Evolutionary conservation across 2,329 filamentous ascomycete species (phyloP).

Genomic region (Lasiodiplodia hormozganensis): DNA sequence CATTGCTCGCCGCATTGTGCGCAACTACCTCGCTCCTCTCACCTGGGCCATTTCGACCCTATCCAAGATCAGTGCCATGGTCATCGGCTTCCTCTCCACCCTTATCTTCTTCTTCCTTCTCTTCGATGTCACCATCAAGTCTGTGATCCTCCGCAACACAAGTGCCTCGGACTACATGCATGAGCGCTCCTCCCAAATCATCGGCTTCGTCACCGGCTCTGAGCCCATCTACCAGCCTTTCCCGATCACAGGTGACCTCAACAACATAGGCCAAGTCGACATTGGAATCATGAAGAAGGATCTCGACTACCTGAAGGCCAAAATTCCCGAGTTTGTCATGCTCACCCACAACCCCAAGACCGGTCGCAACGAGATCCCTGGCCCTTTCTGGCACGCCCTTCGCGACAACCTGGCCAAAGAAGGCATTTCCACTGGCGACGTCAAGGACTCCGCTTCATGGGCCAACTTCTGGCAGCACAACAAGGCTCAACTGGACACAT

Average conservation of each 20-base stretch:
- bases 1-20: slow-evolving; percentile 8
- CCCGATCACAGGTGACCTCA: neutral
- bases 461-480: slow-evolving; percentile 62
- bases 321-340: slow-evolving; percentile 65
- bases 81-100: slow-evolving; percentile 4
- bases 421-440: slow-evolving; percentile 15
- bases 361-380: slow-evolving; percentile 62
- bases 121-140: neutral
- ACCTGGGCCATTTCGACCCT: neutral
- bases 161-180: slow-evolving; percentile 3
- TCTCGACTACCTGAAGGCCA: slow-evolving; percentile 48
- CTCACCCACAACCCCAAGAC: slow-evolving; percentile 58
- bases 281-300: slow-evolving; percentile 18
- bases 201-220: neutral
- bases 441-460: slow-evolving; percentile 42
- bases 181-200: neutral
- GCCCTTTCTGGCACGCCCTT: slow-evolving; percentile 72
- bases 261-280: slow-evolving; percentile 9
- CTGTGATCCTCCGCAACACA: slow-evolving; percentile 6
- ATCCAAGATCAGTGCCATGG: slow-evolving; percentile 12
- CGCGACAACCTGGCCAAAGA: slow-evolving; percentile 61
- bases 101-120: slow-evolving; percentile 9
- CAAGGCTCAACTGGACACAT: slow-evolving; percentile 48
- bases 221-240: neutral
- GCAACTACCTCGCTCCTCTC: slow-evolving; percentile 7